A percentile compares a stretch with the other conserved stretches of the same genome.
phyloP scores from a whole-genome alignment of 164 flowering plant species.

The Tinospora cordifolia region DNA sequence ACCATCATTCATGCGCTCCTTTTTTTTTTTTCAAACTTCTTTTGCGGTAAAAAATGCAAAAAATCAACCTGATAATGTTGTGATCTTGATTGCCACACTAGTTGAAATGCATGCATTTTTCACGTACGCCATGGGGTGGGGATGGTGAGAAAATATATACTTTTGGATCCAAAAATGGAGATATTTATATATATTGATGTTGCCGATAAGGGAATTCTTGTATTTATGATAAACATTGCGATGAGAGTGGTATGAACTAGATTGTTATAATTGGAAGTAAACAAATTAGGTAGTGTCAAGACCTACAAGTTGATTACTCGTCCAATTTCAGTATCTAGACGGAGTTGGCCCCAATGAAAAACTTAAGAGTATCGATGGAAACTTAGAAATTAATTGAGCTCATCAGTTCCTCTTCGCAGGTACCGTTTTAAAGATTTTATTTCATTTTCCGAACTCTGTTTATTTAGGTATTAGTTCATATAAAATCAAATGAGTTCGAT shows the following conservation, averaged over 20 bases:
- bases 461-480: too few species aligned
- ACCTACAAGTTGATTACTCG: neutral
- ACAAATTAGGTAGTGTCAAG: neutral
- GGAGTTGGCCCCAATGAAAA: neutral
- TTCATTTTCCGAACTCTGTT: too few species aligned
- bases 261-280: neutral
- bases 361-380: neutral
- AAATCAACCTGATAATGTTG: neutral
- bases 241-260: neutral
- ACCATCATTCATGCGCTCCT: neutral
- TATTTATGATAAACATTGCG: too few species aligned
- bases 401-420: neutral
- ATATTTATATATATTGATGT: too few species aligned
- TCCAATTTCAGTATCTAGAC: neutral
- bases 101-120: too few species aligned
- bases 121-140: too few species aligned
- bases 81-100: too few species aligned
- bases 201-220: too few species aligned
- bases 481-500: too few species aligned
- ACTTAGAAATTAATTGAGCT: neutral
- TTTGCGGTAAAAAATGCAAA: neutral
- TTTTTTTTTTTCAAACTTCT: neutral
- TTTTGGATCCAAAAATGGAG: too few species aligned
- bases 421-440: too few species aligned
- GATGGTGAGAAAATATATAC: too few species aligned